Base-by-base conservation (phyloP, 2,329 filamentous ascomycete species). In the Colletotrichum graminicola region DNA sequence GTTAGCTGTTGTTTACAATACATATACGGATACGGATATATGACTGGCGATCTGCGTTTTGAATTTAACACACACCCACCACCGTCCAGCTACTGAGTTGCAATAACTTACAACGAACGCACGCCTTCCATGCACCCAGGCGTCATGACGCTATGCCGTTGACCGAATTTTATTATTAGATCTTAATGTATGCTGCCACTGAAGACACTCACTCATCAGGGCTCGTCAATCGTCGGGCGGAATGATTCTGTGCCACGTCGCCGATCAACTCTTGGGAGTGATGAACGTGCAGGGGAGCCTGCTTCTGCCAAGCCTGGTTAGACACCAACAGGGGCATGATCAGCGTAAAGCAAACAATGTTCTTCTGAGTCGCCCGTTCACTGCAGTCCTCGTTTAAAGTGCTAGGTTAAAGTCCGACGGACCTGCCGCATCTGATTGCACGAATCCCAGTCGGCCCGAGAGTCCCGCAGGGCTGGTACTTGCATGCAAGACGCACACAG, bases 1-100 rank as follows among this genome's bases (percentile, higher is more conserved):
- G 5, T 45, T 5, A n/a, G 8, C 0, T n/a, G 5, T 45, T 45
- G 1, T 45, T n/a, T n/a, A 0, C 5, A n/a, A 11, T 10, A 21
- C n/a, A n/a, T n/a, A n/a, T n/a, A n/a, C n/a, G n/a, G n/a, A n/a
- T n/a, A n/a, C n/a, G n/a, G n/a, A n/a, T 21, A 4, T 47, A 11
- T n/a, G 4, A 1, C 43, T 3, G 18, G 43, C 18, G 12, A n/a
- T n/a, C 39, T 14, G 10, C 36, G 5, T 39, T 39, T 11, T 11
- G 10, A 36, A 3, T 36, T 1, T 36, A 36, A 10, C 29, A 2
- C 29, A 29, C 29, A 29, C 4, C 4, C 29, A 29, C 29, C 29
- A n/a, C 29, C 29, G 4, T 34, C 5, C 34, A 10, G 6, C 10
- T 34, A 34, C 34, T 8, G 6, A 47, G 10, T 23, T 23, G 45